Evolutionary conservation across 805 yeast species (phyloP), one percentile per base, ranked within the genome.

Genomic region (Lipomyces japonicus): DNA sequence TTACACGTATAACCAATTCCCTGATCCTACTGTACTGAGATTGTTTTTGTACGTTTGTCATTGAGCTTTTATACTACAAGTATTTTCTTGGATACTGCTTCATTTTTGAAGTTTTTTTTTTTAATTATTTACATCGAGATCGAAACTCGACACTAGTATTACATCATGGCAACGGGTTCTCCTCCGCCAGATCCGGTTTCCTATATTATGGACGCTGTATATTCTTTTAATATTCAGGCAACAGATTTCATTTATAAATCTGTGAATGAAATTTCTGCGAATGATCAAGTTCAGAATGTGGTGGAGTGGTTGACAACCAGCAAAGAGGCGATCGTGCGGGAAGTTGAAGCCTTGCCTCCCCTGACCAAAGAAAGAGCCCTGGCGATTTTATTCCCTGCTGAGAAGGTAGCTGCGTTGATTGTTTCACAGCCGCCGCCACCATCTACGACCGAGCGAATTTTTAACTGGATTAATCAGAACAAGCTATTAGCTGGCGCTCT

Each of bases 121-220:
- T n/a, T n/a, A n/a, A n/a, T n/a, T n/a, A n/a, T n/a, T n/a, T n/a
- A n/a, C n/a, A n/a, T n/a, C n/a, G n/a, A n/a, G n/a, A n/a, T n/a
- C n/a, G n/a, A n/a, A n/a, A n/a, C n/a, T n/a, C n/a, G n/a, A n/a
- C n/a, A n/a, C n/a, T n/a, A n/a, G n/a, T n/a, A n/a, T n/a, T n/a
- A n/a, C n/a, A n/a, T n/a, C n/a, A n/a, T n/a, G n/a, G n/a, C n/a
- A n/a, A n/a, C n/a, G n/a, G n/a, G n/a, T n/a, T 19, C 10, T 2
- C 60, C 60, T 2, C 57, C 57, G 19, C 57, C 57, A 12, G 60
- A 57, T 39, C 60, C 60, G 4, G 42, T 57, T 32, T 21, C 59
- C 35, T 38, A 22, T 30, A 22, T 57, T 14, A 46, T 57, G 51
- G 57, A 57, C 24, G 22, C 43, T 36, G 40, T 55, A 37, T 52